These are phyloP conservation scores for Globisporangium perplexum DNA, from an alignment of 352 stramenopile species.

Conservation along the genomic window DNA sequence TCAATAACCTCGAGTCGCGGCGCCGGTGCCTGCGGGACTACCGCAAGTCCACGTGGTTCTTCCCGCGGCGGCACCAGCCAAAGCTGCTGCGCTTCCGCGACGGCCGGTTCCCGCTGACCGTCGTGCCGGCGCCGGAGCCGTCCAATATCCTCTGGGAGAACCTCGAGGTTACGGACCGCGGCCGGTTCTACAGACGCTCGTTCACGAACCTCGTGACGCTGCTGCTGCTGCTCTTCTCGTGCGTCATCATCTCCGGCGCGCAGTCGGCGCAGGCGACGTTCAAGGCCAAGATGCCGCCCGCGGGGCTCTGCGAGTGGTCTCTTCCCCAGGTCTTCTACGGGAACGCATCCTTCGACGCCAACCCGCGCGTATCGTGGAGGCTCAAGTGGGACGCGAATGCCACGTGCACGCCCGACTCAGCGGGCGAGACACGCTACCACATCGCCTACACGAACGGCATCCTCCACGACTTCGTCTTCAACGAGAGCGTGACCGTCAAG, in stretches of 20 bases:
- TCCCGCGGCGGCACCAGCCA: conserved; percentile 46
- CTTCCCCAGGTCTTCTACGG: conserved; percentile 64
- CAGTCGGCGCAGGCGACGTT: conserved; percentile 68
- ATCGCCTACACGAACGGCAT: conserved; percentile 67
- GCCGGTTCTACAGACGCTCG: conserved; percentile 52
- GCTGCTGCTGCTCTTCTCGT: conserved; percentile 63
- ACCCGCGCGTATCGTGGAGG: conserved; percentile 26
- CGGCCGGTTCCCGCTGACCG: conserved; percentile 34
- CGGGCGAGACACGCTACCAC: conserved; percentile 32
- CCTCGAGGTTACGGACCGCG: conserved; percentile 57
- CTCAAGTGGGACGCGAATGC: conserved; percentile 51
- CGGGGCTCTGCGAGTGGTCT: conserved; percentile 48
- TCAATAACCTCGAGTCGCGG: conserved; percentile 81
- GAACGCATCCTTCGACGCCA: conserved; percentile 15
- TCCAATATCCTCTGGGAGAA: conserved; percentile 89
- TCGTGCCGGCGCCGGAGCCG: conserved; percentile 59
- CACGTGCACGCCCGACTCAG: conserved; percentile 24
- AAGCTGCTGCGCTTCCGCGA: conserved; percentile 55
- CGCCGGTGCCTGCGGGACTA: conserved; percentile 79
- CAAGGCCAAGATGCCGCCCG: conserved; percentile 55
- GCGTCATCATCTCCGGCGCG: conserved; percentile 66
- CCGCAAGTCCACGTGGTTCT: conserved; percentile 32
- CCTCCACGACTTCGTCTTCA: conserved; percentile 24
- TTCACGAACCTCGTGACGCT: conserved; percentile 73
- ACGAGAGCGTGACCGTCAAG: neutral